Conservation (phyloP, 2,329 filamentous ascomycete genomes). For the Fusarium caatingaense region DNA sequence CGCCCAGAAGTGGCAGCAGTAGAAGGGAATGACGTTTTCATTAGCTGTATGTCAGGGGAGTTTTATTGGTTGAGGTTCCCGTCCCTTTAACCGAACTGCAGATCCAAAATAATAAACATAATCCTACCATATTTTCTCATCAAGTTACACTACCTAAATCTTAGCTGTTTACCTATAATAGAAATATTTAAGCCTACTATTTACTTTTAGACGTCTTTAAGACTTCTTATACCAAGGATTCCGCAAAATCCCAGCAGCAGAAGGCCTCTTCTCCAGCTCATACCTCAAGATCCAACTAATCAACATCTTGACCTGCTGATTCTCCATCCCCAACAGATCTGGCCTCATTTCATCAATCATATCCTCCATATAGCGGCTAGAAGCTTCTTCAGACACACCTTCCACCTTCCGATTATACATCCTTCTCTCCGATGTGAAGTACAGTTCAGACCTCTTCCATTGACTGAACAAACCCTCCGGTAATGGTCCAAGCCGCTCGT, state of each 20-base stretch:
- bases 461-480: fast-evolving
- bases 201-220: too few species aligned
- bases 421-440: fast-evolving
- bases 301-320: not conserved
- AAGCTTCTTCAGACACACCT: not conserved
- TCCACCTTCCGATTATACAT: not conserved
- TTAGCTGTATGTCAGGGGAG: fast-evolving
- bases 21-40: too few species aligned
- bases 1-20: too few species aligned
- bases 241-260: not conserved
- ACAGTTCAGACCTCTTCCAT: not conserved
- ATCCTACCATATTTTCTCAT: too few species aligned
- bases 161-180: too few species aligned
- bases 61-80: too few species aligned
- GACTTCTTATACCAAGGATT: not conserved
- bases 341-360: not conserved
- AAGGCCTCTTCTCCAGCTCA: not conserved
- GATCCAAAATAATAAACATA: too few species aligned
- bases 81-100: too few species aligned
- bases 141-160: too few species aligned
- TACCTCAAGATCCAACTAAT: not conserved
- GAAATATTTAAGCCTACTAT: too few species aligned
- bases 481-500: not conserved
- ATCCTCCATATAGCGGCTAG: not conserved
- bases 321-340: not conserved